These are phyloP conservation scores for Acacia crassicarpa DNA, from an alignment of 306 rosid species.

Conservation along the genomic window DNA sequence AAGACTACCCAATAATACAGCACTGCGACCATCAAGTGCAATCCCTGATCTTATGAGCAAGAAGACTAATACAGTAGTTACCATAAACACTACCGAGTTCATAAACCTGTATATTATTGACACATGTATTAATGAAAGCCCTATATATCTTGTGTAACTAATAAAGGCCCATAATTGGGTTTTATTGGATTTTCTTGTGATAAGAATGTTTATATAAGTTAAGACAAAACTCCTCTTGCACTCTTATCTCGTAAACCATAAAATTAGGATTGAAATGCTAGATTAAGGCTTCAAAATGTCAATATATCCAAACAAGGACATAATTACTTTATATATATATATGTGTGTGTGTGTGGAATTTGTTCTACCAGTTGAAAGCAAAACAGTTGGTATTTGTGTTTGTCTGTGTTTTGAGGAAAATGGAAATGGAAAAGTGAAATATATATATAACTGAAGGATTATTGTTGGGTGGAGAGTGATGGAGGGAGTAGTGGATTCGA, in stretches of 20 bases:
- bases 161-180: not conserved
- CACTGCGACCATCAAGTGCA: not conserved
- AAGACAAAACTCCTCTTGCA: too few species aligned
- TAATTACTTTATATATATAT: too few species aligned
- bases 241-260: too few species aligned
- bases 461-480: constrained; percentile 24
- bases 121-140: not conserved
- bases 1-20: not conserved
- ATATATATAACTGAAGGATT: not conserved
- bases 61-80: not conserved
- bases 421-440: not conserved
- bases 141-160: not conserved
- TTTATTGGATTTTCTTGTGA: too few species aligned
- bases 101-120: not conserved
- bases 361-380: not conserved
- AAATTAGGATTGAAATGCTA: too few species aligned
- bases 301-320: too few species aligned
- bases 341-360: not conserved
- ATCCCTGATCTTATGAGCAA: not conserved
- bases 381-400: not conserved
- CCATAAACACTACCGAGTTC: not conserved
- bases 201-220: too few species aligned
- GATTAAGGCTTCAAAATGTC: too few species aligned
- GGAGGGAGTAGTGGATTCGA: constrained; percentile 35
- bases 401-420: not conserved